Evolutionary conservation across 352 stramenopile genomes (phyloP), one percentile per base, ranked within the genome.

Genomic region (Phytophthora palmivora): DNA sequence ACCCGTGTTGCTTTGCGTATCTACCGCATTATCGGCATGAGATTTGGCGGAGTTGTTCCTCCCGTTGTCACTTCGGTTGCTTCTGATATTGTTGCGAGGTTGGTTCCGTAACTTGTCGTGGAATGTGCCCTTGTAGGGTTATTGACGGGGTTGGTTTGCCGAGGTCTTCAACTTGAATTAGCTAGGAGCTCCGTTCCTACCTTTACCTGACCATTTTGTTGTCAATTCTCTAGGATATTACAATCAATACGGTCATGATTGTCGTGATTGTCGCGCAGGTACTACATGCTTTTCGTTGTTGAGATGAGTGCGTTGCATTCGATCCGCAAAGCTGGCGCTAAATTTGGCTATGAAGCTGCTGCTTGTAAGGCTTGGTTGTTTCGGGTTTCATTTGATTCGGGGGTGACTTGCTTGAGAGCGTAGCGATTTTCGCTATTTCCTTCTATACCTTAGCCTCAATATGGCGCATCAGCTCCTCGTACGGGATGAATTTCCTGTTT

Each of bases 161-260:
- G 22, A 18, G 12, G 37, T 0, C 10, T 51, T 60, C 14, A 63
- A 7, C 33, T 50, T 41, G 19, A 64, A 58, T 58, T 59, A 45
- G 46, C 53, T 6, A 38, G 46, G 14, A n/a, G n/a, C n/a, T n/a
- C n/a, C n/a, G n/a, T n/a, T 56, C 61, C 53, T 19, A 14, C 45
- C 10, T 70, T 61, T 3, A 70, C 41, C 15, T 57, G 33, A 14
- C 46, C 61, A 46, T 36, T 34, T 1, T 46, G 53, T 2, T 65
- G 36, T 32, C 60, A 39, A 0, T 46, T 28, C 12, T 70, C 21
- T 8, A 65, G 38, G 14, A 50, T 64, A 11, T 52, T 50, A 7
- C 51, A 63, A 32, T 69, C 60, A 16, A 47, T 14, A n/a, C n/a
- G n/a, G n/a, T n/a, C n/a, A n/a, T n/a, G n/a, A 1, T 26, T 63